Percentiles rank a stretch among this genome's conserved stretches.
Conservation (phyloP, 345 rosid species). For the Cardiospermum halicacabum region DNA sequence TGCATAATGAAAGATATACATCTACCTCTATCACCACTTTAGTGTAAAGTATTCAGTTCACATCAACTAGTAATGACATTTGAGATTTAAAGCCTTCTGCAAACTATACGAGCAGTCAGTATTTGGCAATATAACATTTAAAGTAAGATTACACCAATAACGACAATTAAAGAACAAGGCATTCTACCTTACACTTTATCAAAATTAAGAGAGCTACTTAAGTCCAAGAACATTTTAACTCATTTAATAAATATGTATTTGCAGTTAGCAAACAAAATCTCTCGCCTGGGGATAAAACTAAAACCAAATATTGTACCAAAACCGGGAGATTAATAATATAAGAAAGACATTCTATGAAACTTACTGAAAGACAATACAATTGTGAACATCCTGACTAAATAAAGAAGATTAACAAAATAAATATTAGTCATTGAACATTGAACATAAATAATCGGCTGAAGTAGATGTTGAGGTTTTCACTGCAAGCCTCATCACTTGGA, state of each 20-base stretch:
- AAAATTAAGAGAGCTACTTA: slow-evolving; percentile 59
- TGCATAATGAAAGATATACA: too few species aligned
- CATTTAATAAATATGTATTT: neutral
- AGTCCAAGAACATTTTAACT: neutral
- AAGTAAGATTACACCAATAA: neutral
- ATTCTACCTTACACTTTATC: too few species aligned
- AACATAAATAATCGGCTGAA: too few species aligned
- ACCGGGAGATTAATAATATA: neutral
- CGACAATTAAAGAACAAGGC: neutral
- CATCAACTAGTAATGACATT: neutral
- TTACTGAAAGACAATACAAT: neutral
- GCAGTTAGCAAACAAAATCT: neutral
- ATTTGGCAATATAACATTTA: neutral
- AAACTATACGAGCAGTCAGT: neutral
- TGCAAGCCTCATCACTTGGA: slow-evolving; percentile 20
- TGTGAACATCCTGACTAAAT: neutral
- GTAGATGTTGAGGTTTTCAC: slow-evolving; percentile 22
- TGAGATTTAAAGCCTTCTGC: neutral
- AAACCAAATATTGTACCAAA: neutral
- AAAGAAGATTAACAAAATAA: neutral
- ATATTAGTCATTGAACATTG: neutral
- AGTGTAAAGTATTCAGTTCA: neutral
- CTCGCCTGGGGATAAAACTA: too few species aligned
- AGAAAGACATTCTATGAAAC: neutral
- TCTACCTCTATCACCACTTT: neutral